Base-by-base conservation (phyloP, 2,329 filamentous ascomycete genomes). In the Torrubiellomyces zombiae region DNA sequence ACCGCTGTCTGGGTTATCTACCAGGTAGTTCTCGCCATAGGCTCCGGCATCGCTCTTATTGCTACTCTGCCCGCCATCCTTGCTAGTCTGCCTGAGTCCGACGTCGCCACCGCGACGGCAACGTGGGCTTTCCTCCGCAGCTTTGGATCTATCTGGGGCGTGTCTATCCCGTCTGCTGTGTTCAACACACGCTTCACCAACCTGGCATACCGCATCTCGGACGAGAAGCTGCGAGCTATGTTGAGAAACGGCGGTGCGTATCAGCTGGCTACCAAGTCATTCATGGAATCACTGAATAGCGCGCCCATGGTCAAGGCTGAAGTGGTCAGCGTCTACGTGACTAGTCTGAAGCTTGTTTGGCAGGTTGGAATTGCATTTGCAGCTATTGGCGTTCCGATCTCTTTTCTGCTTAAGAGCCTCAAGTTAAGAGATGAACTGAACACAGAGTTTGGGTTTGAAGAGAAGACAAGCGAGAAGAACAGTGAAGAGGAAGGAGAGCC, bases 101-200 rank as follows among this genome's bases (percentile, higher is more conserved):
- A 61, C 25, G 38, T 41, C 0, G 49, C 52, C 2, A 27, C 45
- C 2, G 49, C 52, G 0, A 53, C 53, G 3, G 47, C 41, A 2
- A 51, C 53, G 21, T 60, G 51, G 45, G 38, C 45, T 1, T 67
- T 66, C 29, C 38, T 60, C 28, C 51, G 60, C 18, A 51, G 41
- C 26, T 53, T 66, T 16, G 62, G 61, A 3, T 37, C 45, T n/a
- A 51, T 56, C 3, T 55, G 61, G 39, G 61, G 58, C 7, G 47
- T 57, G 2, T 44, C 56, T 0, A 51, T 66, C 14, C 49, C 54
- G 0, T 60, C 16, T 62, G 10, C 21, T 15, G 14, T 10, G 14
- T 23, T 15, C 1, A 39, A 38, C 4, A 33, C 27, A 2, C 28
- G 28, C n/a, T 28, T 35, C 10, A 27, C 38, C 9, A 9, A 27